These are phyloP conservation scores for Serpula lacrymans DNA, from an alignment of 768 basidiomycete genomes.

Conservation along the genomic window DNA sequence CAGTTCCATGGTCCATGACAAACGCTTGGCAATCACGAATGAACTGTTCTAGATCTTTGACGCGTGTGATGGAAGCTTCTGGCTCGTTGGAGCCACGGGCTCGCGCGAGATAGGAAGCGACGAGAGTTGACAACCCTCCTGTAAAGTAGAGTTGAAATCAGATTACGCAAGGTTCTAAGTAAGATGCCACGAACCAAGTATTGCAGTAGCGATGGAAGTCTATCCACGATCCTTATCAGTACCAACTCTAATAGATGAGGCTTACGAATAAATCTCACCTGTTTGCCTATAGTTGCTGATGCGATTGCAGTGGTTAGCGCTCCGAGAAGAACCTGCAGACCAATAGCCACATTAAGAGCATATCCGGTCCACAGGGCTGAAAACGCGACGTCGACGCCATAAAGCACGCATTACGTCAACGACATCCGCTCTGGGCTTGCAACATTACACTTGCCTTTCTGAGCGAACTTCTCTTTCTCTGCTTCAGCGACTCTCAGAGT, in stretches of 20 bases:
- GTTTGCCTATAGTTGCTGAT: constrained; percentile 17
- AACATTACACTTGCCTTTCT: constrained; percentile 35
- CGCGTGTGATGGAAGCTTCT: constrained; percentile 22
- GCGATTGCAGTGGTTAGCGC: constrained; percentile 24
- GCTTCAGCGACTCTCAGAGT: constrained; percentile 42
- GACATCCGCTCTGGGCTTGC: neutral
- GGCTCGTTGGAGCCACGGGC: constrained; percentile 36
- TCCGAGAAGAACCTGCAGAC: constrained; percentile 22
- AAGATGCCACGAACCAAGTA: constrained; percentile 18
- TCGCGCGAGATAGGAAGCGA: constrained; percentile 39
- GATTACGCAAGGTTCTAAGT: too few species aligned
- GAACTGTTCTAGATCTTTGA: constrained; percentile 31
- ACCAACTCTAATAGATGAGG: neutral
- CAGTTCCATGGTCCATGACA: constrained; percentile 26
- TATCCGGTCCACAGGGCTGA: constrained; percentile 11
- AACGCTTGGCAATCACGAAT: constrained; percentile 31
- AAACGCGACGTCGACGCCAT: neutral
- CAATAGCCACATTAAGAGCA: constrained; percentile 21
- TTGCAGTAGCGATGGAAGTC: constrained; percentile 25
- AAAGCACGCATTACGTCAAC: neutral
- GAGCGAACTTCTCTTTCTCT: constrained; percentile 41
- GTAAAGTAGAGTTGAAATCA: neutral
- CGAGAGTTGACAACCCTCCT: constrained; percentile 34
- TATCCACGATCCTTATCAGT: constrained; percentile 5
- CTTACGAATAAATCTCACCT: constrained; percentile 5